Evolutionary conservation across 2,329 filamentous ascomycete genomes (phyloP), one percentile per base, ranked within the genome.

Genomic region (Neocatenulostroma microsporum): DNA sequence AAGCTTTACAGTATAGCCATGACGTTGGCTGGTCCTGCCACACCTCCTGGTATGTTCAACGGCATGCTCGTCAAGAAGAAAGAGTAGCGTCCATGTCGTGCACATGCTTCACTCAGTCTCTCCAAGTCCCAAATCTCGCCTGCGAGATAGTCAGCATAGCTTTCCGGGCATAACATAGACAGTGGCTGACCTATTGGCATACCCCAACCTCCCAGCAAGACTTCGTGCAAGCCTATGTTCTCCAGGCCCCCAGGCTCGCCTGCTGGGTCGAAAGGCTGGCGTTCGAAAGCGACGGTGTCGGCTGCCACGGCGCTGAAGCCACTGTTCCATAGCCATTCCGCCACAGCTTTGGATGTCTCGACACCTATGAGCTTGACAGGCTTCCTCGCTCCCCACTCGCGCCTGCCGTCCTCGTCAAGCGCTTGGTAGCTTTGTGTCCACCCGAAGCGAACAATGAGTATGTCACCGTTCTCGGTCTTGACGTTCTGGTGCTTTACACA

Each of bases 251-350:
- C n/a, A n/a, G n/a, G n/a, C n/a, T n/a, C n/a, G n/a, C n/a, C n/a
- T n/a, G n/a, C n/a, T n/a, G n/a, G n/a, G n/a, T n/a, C n/a, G n/a
- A n/a, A n/a, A n/a, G 78, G 76, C 59, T 74, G 73, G 1, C 71
- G 68, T 60, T 84, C 80, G 42, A 84, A 82, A 0, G 70, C 65
- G 13, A 70, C 72, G 7, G 69, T 62, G 52, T 84, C 80, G 0
- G 76, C 75, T 0, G 72, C 76, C 2, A 81, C 78, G 0, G 73
- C 76, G 0, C 31, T 36, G 27, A 40, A 40, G 26, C 36, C 30
- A n/a, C 26, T 24, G 26, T 40, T 32, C 11, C 34, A 31, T 17
- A 39, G n/a, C 9, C 34, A 39, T 15, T 39, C 30, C 10, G 34
- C n/a, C 30, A 39, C 25, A 5, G 29, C 37, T 19, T 39, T 10